Evolutionary conservation across 495 filamentous ascomycete species (phyloP), one percentile per base, ranked within the genome.

Genomic region (Penicillium turbatum): DNA sequence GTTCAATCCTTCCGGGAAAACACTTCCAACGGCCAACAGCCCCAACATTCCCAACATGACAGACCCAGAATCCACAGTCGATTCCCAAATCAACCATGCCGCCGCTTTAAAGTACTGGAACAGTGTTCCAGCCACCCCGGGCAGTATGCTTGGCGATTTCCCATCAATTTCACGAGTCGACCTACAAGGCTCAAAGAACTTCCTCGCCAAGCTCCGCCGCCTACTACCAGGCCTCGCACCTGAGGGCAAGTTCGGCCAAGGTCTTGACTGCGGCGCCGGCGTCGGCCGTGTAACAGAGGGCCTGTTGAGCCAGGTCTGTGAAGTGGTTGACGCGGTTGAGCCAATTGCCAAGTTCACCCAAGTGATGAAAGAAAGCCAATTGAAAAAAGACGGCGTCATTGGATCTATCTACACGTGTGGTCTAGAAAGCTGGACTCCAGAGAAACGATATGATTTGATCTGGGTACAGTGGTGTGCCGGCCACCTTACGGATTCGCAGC

Each of bases 391-490:
- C 8, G 69, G 71, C n/a, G 56, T 57, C 26, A 49, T 92, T 15
- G 83, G 85, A 0, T 72, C 79, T 31, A 75, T 95, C 45, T 87
- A 82, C 64, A 89, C 87, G 48, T 63, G 84, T 8, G 88, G 90
- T 3, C 72, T 96, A 2, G 86, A 96, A 71, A 69, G 81, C 34
- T 96, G 90, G 90, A 54, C 57, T 44, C 88, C 86, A 0, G 68
- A 74, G 5, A 76, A 72, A 24, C 70, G 66, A 39, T 87, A 88
- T 56, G 79, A 72, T 51, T 42, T 78, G 35, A 75, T 91, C 50
- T 83, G 80, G 81, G 88, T 82, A 42, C 92, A 97, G 70, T 96
- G 91, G 91, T 97, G 91, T 71, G 70, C 95, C n/a, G 89, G 90
- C 13, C 87, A 96, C 65, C 70, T 97, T 47, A 92, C 83, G n/a